Percentiles rank a stretch among this genome's conserved stretches.
phyloP scores from a whole-genome alignment of 78 protist genomes.

The Chrysochromulina parva region DNA sequence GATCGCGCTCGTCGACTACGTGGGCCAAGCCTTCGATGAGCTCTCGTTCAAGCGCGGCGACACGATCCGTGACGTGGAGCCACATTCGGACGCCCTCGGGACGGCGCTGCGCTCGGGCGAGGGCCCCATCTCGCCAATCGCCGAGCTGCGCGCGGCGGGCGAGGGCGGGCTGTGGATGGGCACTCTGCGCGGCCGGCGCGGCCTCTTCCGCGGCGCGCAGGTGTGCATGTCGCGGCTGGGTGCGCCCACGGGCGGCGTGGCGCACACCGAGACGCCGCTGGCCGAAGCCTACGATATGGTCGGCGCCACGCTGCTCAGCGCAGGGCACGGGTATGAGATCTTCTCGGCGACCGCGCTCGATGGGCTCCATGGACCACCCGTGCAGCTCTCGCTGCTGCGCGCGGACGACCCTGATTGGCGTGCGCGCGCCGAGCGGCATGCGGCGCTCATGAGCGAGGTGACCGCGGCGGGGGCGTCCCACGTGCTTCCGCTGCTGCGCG shows the following conservation, averaged over 20 bases:
- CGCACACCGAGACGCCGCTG: too few relatives aligned
- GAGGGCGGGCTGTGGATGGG: not conserved
- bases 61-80: not conserved
- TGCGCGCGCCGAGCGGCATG: not conserved
- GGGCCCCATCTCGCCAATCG: too few relatives aligned
- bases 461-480: not conserved
- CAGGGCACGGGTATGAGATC: too few relatives aligned
- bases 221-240: too few relatives aligned
- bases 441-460: not conserved
- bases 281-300: too few relatives aligned
- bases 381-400: not conserved
- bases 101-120: too few relatives aligned
- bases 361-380: not conserved
- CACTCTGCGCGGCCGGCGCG: not conserved
- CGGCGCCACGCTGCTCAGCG: too few relatives aligned
- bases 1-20: not conserved
- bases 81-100: too few relatives aligned
- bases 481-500: not conserved
- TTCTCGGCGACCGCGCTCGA: not conserved
- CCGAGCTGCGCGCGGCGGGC: not conserved
- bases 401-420: not conserved
- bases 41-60: not conserved
- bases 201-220: not conserved
- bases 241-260: too few relatives aligned
- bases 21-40: not conserved